A percentile compares a stretch with the other conserved stretches of the same genome.
phyloP scores from a whole-genome alignment of 2,329 filamentous ascomycete genomes.

The Corniculantispora saksenae region DNA sequence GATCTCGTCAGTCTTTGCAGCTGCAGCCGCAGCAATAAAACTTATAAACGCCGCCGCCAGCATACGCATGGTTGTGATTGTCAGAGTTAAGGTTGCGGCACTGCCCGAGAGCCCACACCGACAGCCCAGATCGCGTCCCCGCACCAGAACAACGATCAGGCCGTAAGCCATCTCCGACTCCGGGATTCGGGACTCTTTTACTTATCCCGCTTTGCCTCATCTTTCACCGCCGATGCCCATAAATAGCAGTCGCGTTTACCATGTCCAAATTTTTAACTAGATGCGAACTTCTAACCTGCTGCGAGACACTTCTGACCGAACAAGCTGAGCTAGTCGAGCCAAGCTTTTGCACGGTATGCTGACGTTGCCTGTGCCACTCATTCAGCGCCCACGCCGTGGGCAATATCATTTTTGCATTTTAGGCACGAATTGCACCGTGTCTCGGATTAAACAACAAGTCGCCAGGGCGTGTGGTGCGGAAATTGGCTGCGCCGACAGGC shows the following conservation, averaged over 20 bases:
- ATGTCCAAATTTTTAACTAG: background rate
- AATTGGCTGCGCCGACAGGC: background rate
- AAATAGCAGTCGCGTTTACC: background rate
- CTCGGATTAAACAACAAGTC: background rate
- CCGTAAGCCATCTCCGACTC: background rate
- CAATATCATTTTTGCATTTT: background rate
- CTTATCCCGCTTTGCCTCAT: too few relatives aligned
- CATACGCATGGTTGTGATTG: background rate
- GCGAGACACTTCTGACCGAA: background rate
- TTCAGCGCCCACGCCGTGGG: background rate
- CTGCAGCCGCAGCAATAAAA: background rate
- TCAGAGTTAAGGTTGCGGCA: background rate
- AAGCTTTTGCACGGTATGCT: conserved; percentile 3
- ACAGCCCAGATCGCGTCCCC: background rate
- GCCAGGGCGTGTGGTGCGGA: background rate
- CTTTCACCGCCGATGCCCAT: too few relatives aligned
- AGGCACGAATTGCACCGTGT: background rate
- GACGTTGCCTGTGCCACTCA: background rate
- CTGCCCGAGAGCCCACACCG: background rate
- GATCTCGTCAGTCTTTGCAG: background rate
- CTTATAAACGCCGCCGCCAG: background rate
- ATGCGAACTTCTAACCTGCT: background rate
- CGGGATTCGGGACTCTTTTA: background rate
- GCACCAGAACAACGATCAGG: background rate
- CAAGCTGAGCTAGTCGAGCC: background rate